Percentiles rank a stretch among this genome's conserved stretches.
phyloP scores from a whole-genome alignment of 805 yeast species.

The Scheffersomyces lignosus region DNA sequence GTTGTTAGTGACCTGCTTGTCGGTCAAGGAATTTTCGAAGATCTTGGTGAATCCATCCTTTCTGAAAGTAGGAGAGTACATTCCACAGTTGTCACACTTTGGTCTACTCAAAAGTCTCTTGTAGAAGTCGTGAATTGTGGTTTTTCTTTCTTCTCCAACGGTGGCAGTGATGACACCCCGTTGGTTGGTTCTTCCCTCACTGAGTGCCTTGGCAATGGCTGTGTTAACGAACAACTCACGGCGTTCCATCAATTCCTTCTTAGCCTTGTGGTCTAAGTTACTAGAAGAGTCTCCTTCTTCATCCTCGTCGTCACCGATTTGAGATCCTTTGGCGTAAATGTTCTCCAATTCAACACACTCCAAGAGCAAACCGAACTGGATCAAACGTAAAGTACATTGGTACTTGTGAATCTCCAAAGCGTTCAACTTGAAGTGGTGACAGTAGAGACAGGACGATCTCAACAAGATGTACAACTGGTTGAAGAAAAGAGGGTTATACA shows the following conservation, averaged over 20 bases:
- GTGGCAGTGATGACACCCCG: constrained; percentile 79
- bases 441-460: constrained; percentile 83
- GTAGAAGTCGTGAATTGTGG: constrained; percentile 70
- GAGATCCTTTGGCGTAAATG: constrained; percentile 44
- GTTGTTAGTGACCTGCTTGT: constrained; percentile 79
- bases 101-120: constrained; percentile 70
- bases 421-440: constrained; percentile 80
- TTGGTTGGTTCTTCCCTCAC: constrained; percentile 69
- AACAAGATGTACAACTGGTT: constrained; percentile 83
- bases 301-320: constrained; percentile 42
- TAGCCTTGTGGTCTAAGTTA: constrained; percentile 38
- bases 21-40: constrained; percentile 82
- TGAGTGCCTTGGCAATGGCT: constrained; percentile 71
- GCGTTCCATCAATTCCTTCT: constrained; percentile 50
- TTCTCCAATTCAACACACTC: constrained; percentile 77
- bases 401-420: constrained; percentile 69
- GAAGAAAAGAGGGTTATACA: constrained; percentile 93
- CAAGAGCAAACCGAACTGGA: constrained; percentile 85
- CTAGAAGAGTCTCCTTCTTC: constrained; percentile 39
- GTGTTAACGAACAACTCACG: constrained; percentile 71
- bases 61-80: constrained; percentile 91
- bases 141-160: constrained; percentile 84
- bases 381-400: constrained; percentile 73
- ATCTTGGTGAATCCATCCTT: constrained; percentile 93
- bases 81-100: constrained; percentile 93